Evolutionary conservation across 202 grass and related monocot genomes (phyloP).

Genomic region (Panicum hallii): DNA sequence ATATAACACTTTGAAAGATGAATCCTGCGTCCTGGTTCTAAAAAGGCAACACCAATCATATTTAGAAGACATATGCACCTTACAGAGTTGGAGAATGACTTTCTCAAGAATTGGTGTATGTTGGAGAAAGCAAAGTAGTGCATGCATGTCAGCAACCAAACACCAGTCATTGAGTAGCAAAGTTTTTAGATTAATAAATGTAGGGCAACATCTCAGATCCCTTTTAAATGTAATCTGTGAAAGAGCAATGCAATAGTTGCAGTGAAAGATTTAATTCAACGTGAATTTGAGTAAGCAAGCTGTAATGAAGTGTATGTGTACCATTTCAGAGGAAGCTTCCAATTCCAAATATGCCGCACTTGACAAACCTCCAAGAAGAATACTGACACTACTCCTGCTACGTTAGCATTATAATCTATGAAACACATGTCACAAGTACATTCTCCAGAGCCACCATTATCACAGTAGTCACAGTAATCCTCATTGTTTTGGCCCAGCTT

Average conservation of each 20-base stretch:
- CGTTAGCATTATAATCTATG: background rate
- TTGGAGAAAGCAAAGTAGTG: conserved; percentile 2
- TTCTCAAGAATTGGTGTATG: conserved; percentile 16
- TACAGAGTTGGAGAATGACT: conserved; percentile 16
- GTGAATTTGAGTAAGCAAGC: background rate
- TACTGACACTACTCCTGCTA: background rate
- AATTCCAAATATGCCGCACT: conserved; percentile 4
- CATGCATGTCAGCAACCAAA: background rate
- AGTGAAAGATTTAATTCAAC: background rate
- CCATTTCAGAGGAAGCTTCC: background rate
- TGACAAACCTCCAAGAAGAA: conserved; percentile 29
- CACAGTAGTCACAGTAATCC: background rate
- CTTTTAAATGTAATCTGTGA: conserved; percentile 27
- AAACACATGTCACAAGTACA: background rate
- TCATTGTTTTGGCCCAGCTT: background rate
- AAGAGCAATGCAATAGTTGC: background rate
- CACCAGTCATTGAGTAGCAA: background rate
- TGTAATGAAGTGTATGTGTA: conserved; percentile 5
- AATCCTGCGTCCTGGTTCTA: background rate
- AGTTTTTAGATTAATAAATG: conserved; percentile 26
- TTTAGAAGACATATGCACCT: background rate
- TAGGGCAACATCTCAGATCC: conserved; percentile 1
- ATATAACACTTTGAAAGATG: background rate
- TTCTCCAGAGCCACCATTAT: background rate
- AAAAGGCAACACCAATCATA: background rate